Evolutionary conservation across 352 stramenopile genomes (phyloP).

Genomic region (Globisporangium nunn): DNA sequence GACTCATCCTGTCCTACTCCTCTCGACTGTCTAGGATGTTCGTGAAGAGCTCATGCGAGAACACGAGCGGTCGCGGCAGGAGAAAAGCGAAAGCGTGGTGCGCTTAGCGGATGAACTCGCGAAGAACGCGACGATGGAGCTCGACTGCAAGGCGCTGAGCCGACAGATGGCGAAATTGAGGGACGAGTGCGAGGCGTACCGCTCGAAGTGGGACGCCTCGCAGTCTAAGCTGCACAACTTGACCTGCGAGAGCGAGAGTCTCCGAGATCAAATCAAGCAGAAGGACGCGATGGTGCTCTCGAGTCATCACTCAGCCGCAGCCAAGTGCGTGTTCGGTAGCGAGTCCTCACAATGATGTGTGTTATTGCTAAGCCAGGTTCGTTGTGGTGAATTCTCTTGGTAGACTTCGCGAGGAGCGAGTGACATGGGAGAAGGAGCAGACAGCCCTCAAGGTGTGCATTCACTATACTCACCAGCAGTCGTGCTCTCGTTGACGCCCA

Average conservation of each 20-base stretch:
- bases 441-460: slow-evolving; percentile 31
- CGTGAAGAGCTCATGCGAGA: slow-evolving; percentile 39
- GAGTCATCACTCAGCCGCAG: slow-evolving; percentile 45
- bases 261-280: slow-evolving; percentile 70
- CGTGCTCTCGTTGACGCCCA: not conserved
- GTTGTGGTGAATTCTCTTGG: not conserved
- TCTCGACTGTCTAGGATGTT: slow-evolving; percentile 25
- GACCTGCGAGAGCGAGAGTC: slow-evolving; percentile 39
- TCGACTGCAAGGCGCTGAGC: slow-evolving; percentile 46
- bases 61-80: slow-evolving; percentile 25
- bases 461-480: not conserved
- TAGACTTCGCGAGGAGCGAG: slow-evolving; percentile 56
- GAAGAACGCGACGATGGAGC: slow-evolving; percentile 32
- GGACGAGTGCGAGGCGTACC: slow-evolving; percentile 43
- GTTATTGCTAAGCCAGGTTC: not conserved
- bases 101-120: slow-evolving; percentile 44
- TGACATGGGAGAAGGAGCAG: slow-evolving; percentile 42
- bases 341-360: not conserved
- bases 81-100: slow-evolving; percentile 32
- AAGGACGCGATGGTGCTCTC: slow-evolving; percentile 57
- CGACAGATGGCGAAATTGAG: slow-evolving; percentile 37
- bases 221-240: slow-evolving; percentile 54
- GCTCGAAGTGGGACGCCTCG: slow-evolving; percentile 40
- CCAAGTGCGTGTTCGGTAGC: slow-evolving; percentile 26
- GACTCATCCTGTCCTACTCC: not conserved